phyloP scores from a whole-genome alignment of 2,329 filamentous ascomycete genomes.

The Botryotinia calthae region DNA sequence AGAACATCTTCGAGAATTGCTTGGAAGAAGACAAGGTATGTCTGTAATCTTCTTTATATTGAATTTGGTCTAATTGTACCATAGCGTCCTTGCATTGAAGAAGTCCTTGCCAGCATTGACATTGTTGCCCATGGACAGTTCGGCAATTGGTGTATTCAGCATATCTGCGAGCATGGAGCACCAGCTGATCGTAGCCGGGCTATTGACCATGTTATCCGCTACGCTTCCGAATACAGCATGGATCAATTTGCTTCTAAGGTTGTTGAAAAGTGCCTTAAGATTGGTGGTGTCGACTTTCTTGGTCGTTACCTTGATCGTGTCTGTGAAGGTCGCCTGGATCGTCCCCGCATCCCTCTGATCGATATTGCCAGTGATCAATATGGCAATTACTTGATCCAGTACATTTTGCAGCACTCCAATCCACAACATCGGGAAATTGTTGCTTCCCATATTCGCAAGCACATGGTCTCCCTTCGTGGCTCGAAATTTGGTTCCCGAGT shows the following conservation, averaged over 20 bases:
- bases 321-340: conserved; percentile 84
- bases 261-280: conserved; percentile 98
- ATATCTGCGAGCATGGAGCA: conserved; percentile 95
- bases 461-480: conserved; percentile 97
- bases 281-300: conserved; percentile 86
- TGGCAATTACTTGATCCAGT: conserved; percentile 96
- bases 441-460: conserved; percentile 91
- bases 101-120: conserved; percentile 92
- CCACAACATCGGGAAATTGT: conserved; percentile 90
- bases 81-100: conserved; percentile 95
- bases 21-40: conserved; percentile 95
- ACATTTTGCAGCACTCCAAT: conserved; percentile 86
- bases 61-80: conserved; percentile 27
- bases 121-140: conserved; percentile 97
- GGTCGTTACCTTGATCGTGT: conserved; percentile 90
- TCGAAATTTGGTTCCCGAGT: conserved; percentile 98
- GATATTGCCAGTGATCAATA: conserved; percentile 99
- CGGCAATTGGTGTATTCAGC: conserved; percentile 99
- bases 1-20: conserved; percentile 99
- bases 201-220: conserved; percentile 91
- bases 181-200: conserved; percentile 89
- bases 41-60: conserved; percentile 17
- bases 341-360: conserved; percentile 93
- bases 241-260: conserved; percentile 99
- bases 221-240: conserved; percentile 95